A percentile compares a stretch with the other conserved stretches of the same genome.
Conservation (phyloP, 1,284 basidiomycete species). For the Ceratobasidium theobromae region DNA sequence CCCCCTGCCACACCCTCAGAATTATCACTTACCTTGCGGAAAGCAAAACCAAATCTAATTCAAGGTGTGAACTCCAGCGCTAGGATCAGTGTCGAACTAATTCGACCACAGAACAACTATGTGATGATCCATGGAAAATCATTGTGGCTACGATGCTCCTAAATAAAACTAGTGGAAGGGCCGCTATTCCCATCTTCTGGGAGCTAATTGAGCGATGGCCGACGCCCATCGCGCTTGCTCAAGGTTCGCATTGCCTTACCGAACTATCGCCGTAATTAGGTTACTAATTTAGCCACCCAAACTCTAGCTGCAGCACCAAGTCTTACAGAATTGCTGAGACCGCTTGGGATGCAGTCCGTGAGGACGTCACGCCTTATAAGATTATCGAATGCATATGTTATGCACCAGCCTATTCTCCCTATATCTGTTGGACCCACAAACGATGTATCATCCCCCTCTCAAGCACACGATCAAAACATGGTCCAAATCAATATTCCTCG, state of each 20-base stretch:
- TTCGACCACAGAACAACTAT: slow-evolving; percentile 47
- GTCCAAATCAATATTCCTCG: background rate
- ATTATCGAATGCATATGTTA: slow-evolving; percentile 30
- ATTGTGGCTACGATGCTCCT: slow-evolving; percentile 56
- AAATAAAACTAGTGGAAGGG: slow-evolving; percentile 57
- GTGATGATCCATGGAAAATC: slow-evolving; percentile 56
- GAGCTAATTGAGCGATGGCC: slow-evolving; percentile 55
- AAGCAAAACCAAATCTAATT: slow-evolving; percentile 1
- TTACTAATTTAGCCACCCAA: background rate
- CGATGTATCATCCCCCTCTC: no score
- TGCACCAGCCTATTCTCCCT: slow-evolving; percentile 24
- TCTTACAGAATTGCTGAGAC: slow-evolving; percentile 49
- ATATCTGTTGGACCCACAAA: slow-evolving; percentile 34
- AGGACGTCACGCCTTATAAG: slow-evolving; percentile 54
- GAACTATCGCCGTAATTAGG: background rate
- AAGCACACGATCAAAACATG: background rate
- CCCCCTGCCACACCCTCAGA: slow-evolving; percentile 6
- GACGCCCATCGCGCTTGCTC: slow-evolving; percentile 52
- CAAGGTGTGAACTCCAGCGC: slow-evolving; percentile 8
- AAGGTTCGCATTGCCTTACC: slow-evolving; percentile 45
- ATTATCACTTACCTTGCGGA: background rate
- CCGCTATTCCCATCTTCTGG: slow-evolving; percentile 59
- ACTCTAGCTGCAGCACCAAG: slow-evolving; percentile 38
- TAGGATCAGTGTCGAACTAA: background rate
- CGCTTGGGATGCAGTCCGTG: slow-evolving; percentile 56